phyloP scores from a whole-genome alignment of 345 rosid species.

The Eucalyptus dawsonii region DNA sequence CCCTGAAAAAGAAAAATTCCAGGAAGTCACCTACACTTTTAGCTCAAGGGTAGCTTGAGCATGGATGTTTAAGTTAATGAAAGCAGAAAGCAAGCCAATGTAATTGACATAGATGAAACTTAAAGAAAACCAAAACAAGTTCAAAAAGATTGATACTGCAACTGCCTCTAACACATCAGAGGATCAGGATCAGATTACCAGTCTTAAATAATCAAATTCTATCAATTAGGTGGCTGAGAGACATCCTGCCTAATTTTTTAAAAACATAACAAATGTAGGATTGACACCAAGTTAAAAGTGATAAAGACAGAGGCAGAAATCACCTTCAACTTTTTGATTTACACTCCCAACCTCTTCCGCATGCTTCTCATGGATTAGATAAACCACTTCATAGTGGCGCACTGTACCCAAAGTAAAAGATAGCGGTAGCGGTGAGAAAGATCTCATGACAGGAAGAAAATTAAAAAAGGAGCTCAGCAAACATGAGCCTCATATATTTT shows the following conservation, averaged over 20 bases:
- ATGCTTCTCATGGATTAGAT: slow-evolving; percentile 84
- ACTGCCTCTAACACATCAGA: background rate
- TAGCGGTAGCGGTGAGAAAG: background rate
- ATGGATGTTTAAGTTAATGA: background rate
- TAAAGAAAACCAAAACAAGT: background rate
- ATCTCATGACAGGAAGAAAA: background rate
- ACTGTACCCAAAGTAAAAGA: slow-evolving; percentile 22
- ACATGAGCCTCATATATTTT: background rate
- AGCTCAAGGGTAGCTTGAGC: background rate
- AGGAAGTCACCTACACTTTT: background rate
- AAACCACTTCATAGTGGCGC: slow-evolving; percentile 94
- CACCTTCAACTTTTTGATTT: slow-evolving; percentile 86
- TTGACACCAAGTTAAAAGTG: background rate
- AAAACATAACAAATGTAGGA: background rate
- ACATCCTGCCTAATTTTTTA: background rate
- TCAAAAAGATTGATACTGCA: background rate
- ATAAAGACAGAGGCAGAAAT: background rate
- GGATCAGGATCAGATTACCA: background rate
- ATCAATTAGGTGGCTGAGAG: background rate
- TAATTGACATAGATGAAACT: background rate
- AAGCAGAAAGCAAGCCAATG: background rate
- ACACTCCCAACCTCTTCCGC: slow-evolving; percentile 60
- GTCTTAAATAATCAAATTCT: background rate
- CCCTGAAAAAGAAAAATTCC: background rate
- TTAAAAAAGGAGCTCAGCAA: background rate